These are phyloP conservation scores for Kodamaea plutei DNA, from an alignment of 1,139 yeast species.

Conservation along the genomic window DNA sequence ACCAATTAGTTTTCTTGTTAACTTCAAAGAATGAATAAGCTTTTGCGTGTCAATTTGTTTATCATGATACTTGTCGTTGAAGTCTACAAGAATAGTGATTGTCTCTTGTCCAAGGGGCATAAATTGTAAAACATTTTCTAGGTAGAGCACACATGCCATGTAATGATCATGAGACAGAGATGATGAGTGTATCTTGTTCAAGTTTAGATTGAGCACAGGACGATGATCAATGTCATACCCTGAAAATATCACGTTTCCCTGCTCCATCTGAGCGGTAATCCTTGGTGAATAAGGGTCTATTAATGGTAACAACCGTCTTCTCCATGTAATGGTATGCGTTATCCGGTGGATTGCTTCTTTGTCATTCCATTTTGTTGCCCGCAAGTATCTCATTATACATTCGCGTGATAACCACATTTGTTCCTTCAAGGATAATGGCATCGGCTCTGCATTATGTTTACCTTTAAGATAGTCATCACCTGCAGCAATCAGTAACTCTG, in stretches of 20 bases:
- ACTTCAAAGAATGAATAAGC: slow-evolving; percentile 3
- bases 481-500: slow-evolving; percentile 4
- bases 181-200: slow-evolving; percentile 3
- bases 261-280: slow-evolving; percentile 2
- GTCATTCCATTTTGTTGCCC: slow-evolving; percentile 6
- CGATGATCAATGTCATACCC: slow-evolving; percentile 5
- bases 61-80: slow-evolving; percentile 6
- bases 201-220: slow-evolving; percentile 6
- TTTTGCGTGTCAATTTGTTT: slow-evolving; percentile 5
- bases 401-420: slow-evolving; percentile 7
- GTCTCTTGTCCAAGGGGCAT: slow-evolving; percentile 6
- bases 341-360: slow-evolving; percentile 3
- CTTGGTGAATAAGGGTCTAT: slow-evolving; percentile 3
- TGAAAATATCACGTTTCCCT: slow-evolving; percentile 5
- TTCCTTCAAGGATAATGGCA: slow-evolving; percentile 5
- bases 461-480: slow-evolving; percentile 1
- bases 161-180: slow-evolving; percentile 1
- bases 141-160: slow-evolving; percentile 4
- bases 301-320: slow-evolving; percentile 2
- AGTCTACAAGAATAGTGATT: slow-evolving; percentile 5
- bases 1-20: slow-evolving; percentile 4
- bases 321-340: slow-evolving; percentile 4
- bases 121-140: slow-evolving; percentile 6
- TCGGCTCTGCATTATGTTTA: neutral
- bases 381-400: slow-evolving; percentile 6